Percentiles rank a stretch among this genome's conserved stretches.
These are phyloP conservation scores for Coprinopsis cinerea DNA, from an alignment of 768 basidiomycete species.

Conservation along the genomic window DNA sequence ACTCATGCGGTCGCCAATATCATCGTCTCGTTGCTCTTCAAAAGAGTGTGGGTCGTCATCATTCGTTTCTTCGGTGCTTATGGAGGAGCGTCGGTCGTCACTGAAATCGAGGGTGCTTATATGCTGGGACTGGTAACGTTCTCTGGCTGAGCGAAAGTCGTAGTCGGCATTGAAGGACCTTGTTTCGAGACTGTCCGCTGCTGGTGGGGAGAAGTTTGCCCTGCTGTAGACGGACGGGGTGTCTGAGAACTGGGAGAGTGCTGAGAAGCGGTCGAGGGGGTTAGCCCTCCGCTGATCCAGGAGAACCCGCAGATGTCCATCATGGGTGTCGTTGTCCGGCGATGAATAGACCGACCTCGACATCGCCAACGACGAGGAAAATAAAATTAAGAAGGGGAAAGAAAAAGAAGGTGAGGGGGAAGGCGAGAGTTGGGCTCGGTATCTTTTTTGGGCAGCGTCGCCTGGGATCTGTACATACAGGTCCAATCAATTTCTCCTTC, in stretches of 20 bases:
- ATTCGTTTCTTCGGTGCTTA: slow-evolving; percentile 21
- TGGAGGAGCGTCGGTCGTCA: slow-evolving; percentile 40
- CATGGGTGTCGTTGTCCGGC: slow-evolving; percentile 32
- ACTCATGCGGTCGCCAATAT: slow-evolving; percentile 51
- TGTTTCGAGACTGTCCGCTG: slow-evolving; percentile 25
- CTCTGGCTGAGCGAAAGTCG: slow-evolving; percentile 23
- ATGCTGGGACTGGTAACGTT: slow-evolving; percentile 40
- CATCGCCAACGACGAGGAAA: slow-evolving; percentile 25
- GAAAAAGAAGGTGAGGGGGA: slow-evolving; percentile 11
- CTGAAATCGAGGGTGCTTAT: slow-evolving; percentile 53
- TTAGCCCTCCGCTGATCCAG: slow-evolving; percentile 52
- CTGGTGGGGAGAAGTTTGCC: slow-evolving; percentile 49
- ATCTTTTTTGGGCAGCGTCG: neutral
- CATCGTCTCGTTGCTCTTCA: slow-evolving; percentile 35
- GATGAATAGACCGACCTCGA: slow-evolving; percentile 33
- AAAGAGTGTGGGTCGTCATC: slow-evolving; percentile 18
- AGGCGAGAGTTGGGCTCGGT: neutral
- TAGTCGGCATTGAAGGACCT: slow-evolving; percentile 23
- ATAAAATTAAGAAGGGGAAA: slow-evolving; percentile 11
- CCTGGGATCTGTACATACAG: neutral
- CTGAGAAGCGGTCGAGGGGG: slow-evolving; percentile 43
- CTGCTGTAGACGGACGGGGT: slow-evolving; percentile 68
- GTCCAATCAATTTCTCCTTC: neutral
- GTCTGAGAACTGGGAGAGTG: slow-evolving; percentile 55
- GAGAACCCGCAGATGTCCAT: slow-evolving; percentile 44